Base-by-base conservation (phyloP, 257 asterid species). In the Datura wrightii region DNA sequence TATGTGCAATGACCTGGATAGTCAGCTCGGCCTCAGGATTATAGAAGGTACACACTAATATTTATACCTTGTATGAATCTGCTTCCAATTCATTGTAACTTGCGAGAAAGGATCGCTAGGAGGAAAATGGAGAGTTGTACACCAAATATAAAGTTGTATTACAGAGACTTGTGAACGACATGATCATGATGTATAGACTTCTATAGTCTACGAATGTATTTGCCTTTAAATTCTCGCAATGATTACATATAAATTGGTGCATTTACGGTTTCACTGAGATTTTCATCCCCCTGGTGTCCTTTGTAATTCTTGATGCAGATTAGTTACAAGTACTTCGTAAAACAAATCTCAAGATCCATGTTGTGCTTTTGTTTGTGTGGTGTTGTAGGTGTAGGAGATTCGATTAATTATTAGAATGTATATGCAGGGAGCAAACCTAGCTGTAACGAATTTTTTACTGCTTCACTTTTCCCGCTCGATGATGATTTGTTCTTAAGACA, bases 91-190 rank as follows among this genome's bases (percentile, higher is more conserved):
- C 15, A 76, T 50, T 72, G 7, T 50, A 19, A 8, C 44, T 52
- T 53, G 0, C 31, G 62, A 50, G 16, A 8, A 52, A 52, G 34
- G 63, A 31, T 50, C 16, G 8, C 48, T 78, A 31, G 24, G 82
- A 78, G 82, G 82, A 78, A 41, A 52, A 34, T 14, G 62, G 44
- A 78, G 48, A 34, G 82, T 52, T 52, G 42, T 78, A 52, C 63
- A 34, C 82, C 63, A 52, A 4, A 78, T 31, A 78, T 59, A 78
- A 6, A 31, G 31, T 52, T 52, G 82, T 78, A 14, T 52, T 52
- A 52, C 14, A 14, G 63, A 78, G 63, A 76, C 3, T 78, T 1
- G 5, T 52, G 24, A 48, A 24, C 13, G 44, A 50, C 79, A 5
- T 66, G 42, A 31, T 34, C 3, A 71, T 46, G 13, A 50, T 76